phyloP scores from a whole-genome alignment of 257 asterid genomes.

The Solanum habrochaites region DNA sequence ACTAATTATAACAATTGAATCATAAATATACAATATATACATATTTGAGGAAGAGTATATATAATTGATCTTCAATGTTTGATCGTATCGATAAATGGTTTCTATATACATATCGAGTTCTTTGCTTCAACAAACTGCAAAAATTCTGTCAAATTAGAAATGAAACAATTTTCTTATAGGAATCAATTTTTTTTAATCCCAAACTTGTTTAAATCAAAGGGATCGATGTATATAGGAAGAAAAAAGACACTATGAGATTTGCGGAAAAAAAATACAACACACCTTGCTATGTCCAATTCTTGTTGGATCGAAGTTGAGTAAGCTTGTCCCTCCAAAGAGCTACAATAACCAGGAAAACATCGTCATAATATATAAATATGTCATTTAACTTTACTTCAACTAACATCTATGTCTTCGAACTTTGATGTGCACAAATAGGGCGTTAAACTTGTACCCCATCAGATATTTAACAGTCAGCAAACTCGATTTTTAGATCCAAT shows the following conservation, averaged over 20 bases:
- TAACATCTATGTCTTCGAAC: neutral
- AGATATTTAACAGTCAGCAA: neutral
- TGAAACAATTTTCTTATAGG: neutral
- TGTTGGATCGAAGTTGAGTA: constrained; percentile 70
- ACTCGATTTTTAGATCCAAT: neutral
- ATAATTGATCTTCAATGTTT: neutral
- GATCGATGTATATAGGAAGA: neutral
- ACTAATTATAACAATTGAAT: too few relatives aligned
- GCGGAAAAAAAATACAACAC: neutral
- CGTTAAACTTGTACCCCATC: neutral
- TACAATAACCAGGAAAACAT: constrained; percentile 4
- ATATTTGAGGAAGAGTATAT: neutral
- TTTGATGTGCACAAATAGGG: neutral
- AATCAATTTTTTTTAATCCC: neutral
- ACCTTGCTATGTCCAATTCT: constrained; percentile 53
- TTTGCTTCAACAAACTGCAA: neutral
- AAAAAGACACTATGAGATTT: neutral
- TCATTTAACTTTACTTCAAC: neutral
- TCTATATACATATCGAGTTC: neutral
- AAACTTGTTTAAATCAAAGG: neutral
- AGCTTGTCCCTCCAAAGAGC: constrained; percentile 90
- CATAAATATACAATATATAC: neutral
- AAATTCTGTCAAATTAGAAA: neutral
- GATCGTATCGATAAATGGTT: neutral
- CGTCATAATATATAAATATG: neutral